A percentile compares a stretch with the other conserved stretches of the same genome.
These are phyloP conservation scores for Amyloporia xantha DNA, from an alignment of 768 basidiomycete genomes.

Conservation along the genomic window DNA sequence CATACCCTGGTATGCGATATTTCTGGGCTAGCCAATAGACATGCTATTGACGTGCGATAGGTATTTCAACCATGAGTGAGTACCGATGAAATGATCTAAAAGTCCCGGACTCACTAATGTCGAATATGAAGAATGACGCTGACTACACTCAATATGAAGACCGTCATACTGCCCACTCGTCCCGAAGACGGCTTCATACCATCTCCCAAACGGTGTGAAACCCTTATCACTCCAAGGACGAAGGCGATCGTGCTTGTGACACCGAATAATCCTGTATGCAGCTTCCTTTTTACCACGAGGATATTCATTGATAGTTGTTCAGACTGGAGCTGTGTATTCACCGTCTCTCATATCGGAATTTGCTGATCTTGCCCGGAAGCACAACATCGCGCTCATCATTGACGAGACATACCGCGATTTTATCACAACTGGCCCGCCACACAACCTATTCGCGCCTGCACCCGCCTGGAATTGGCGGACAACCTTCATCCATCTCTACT, in stretches of 20 bases:
- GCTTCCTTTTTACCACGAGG: not conserved
- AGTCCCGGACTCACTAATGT: not conserved
- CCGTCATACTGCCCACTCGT: slow-evolving; percentile 47
- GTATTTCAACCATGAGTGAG: slow-evolving; percentile 66
- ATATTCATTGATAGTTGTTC: not conserved
- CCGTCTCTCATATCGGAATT: slow-evolving; percentile 52
- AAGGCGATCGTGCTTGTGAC: slow-evolving; percentile 70
- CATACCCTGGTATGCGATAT: slow-evolving; percentile 50
- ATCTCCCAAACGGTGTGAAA: slow-evolving; percentile 40
- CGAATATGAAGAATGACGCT: slow-evolving; percentile 50
- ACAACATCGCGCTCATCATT: slow-evolving; percentile 60
- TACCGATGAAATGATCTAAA: not conserved
- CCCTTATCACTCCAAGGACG: slow-evolving; percentile 50
- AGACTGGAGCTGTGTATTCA: slow-evolving; percentile 70
- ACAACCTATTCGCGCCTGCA: slow-evolving; percentile 41
- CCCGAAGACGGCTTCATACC: slow-evolving; percentile 55
- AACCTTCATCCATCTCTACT: slow-evolving; percentile 64
- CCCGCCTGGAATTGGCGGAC: slow-evolving; percentile 45
- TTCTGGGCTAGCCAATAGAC: not conserved
- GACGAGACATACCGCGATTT: slow-evolving; percentile 91
- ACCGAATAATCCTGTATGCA: slow-evolving; percentile 64
- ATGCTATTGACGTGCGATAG: slow-evolving; percentile 21
- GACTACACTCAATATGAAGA: slow-evolving; percentile 52
- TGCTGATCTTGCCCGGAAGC: slow-evolving; percentile 45
- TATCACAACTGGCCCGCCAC: slow-evolving; percentile 41